Conservation (phyloP, 768 basidiomycete genomes). For the Boletus rubescentipes region DNA sequence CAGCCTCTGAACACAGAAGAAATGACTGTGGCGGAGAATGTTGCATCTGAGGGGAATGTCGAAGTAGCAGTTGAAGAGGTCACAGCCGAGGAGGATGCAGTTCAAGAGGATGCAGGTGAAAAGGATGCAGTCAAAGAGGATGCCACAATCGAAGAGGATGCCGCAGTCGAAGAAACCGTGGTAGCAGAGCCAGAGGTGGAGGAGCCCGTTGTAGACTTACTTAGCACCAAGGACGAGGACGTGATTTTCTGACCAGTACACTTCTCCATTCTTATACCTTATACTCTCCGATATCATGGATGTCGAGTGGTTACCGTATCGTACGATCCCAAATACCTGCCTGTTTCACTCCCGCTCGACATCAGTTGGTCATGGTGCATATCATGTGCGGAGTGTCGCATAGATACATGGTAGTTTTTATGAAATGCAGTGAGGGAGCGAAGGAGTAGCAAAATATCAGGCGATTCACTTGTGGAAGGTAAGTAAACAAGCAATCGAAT, state of each 20-base stretch:
- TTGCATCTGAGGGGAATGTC: background rate
- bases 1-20: constrained; percentile 7
- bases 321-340: constrained; percentile 5
- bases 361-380: constrained; percentile 47
- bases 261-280: too few relatives aligned
- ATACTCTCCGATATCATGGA: constrained; percentile 6
- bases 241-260: constrained; percentile 73
- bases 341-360: constrained; percentile 10
- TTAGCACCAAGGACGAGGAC: constrained; percentile 88
- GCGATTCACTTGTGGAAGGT: constrained; percentile 25
- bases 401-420: constrained; percentile 73
- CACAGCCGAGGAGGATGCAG: constrained; percentile 31
- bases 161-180: constrained; percentile 15
- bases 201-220: constrained; percentile 53
- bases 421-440: constrained; percentile 20
- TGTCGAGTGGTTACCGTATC: constrained; percentile 7
- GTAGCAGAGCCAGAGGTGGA: constrained; percentile 22
- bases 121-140: constrained; percentile 25
- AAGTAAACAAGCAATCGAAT: constrained; percentile 12
- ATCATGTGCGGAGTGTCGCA: constrained; percentile 50
- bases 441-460: constrained; percentile 8
- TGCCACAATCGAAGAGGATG: constrained; percentile 29
- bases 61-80: constrained; percentile 31
- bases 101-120: background rate
- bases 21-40: constrained; percentile 2